Percentiles rank a stretch among this genome's conserved stretches.
phyloP scores from a whole-genome alignment of 352 stramenopile genomes.

The Globisporangium paddicum region DNA sequence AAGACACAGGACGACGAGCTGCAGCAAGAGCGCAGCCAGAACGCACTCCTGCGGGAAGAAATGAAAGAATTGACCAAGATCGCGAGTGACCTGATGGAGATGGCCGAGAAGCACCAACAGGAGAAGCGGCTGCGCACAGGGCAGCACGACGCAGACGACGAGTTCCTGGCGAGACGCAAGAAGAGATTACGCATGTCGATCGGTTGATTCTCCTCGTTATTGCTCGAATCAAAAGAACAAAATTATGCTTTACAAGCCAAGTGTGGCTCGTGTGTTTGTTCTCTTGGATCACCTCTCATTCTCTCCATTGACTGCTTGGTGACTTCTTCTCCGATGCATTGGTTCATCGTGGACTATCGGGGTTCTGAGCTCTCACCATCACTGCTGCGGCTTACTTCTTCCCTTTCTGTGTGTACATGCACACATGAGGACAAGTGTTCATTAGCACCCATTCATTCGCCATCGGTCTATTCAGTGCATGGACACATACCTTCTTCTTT shows the following conservation, averaged over 20 bases:
- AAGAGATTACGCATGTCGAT: slow-evolving; percentile 20
- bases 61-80: slow-evolving; percentile 57
- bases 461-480: not conserved
- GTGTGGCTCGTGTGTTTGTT: not conserved
- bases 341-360: no score
- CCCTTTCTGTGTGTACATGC: not conserved
- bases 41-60: slow-evolving; percentile 30
- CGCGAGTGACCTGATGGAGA: slow-evolving; percentile 62
- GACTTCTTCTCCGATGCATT: no score
- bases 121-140: slow-evolving; percentile 20
- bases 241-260: no score
- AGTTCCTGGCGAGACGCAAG: slow-evolving; percentile 14
- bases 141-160: slow-evolving; percentile 6
- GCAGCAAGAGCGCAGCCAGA: slow-evolving; percentile 25
- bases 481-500: slow-evolving; percentile 55
- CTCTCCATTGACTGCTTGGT: no score
- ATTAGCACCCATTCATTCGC: not conserved
- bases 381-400: not conserved
- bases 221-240: slow-evolving; percentile 3
- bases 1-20: slow-evolving; percentile 43
- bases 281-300: not conserved
- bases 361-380: not conserved
- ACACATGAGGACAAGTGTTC: not conserved
- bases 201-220: slow-evolving; percentile 3
- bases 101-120: slow-evolving; percentile 50